Evolutionary conservation across 2,329 filamentous ascomycete species (phyloP), one percentile per base, ranked within the genome.

Genomic region (Ascochyta fabae): DNA sequence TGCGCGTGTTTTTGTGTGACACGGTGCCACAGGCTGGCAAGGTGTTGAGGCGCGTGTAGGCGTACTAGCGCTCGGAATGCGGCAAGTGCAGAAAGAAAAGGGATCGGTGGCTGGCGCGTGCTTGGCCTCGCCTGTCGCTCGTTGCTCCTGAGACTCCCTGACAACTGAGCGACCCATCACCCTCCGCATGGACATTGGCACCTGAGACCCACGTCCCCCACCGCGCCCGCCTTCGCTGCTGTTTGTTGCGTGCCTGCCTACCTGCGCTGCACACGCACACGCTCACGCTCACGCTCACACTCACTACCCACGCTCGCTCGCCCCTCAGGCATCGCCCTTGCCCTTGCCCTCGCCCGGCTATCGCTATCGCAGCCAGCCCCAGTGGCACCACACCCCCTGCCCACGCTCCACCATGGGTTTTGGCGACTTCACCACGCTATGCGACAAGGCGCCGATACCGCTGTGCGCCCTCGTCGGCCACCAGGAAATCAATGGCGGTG

Each of bases 371-470:
- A 44, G 43, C 46, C 34, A 47, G 45, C 46, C 24, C 40, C 35
- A 42, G 42, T 38, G 19, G 16, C 33, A 48, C 40, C 48, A 43
- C 35, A 52, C 41, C 9, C 19, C 48, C 48, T 36, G 48, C 36
- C 41, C 15, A 40, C 42, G 55, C 53, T 56, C 56, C 9, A 69
- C 22, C 5, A 93, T 96, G 84, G 90, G 88, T 62, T 98, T 98
- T 78, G 94, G 94, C 67, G 90, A 96, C 79, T 98, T 98, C 79
- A 86, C 88, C 55, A 82, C 83, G 67, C 89, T 98, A 81, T 99
- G 95, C 85, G 82, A 85, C 66, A 91, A 89, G 80, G 89, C 91
- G 60, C 86, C 92, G 60, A 82, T 99, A 64, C 95, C 95, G 56
- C 79, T 98, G 69, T 99, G 95, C 79, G 86, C 91, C 48, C 84